Evolutionary conservation across 1,139 yeast genomes (phyloP).

Genomic region (Saccharomyces hybrid): DNA sequence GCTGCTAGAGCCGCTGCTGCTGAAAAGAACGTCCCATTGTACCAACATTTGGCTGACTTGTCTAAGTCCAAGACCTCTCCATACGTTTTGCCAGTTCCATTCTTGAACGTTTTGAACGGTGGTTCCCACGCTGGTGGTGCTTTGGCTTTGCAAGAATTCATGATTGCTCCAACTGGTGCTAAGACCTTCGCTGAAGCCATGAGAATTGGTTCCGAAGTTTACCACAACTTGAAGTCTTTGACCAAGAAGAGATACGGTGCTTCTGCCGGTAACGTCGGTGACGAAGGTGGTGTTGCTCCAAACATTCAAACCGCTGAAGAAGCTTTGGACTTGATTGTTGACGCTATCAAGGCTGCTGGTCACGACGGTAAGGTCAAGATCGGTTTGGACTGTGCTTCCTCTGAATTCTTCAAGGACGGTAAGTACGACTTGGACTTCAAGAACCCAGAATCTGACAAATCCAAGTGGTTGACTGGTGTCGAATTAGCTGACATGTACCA

Average conservation of each 20-base stretch:
- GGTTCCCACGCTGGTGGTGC: constrained; percentile 99
- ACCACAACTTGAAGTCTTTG: constrained; percentile 85
- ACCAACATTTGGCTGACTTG: constrained; percentile 72
- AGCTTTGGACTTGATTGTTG: constrained; percentile 86
- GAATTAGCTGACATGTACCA: constrained; percentile 79
- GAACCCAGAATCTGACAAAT: constrained; percentile 81
- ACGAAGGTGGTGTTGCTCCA: constrained; percentile 99
- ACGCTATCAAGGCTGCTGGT: constrained; percentile 84
- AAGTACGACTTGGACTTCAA: constrained; percentile 95
- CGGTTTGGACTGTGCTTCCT: constrained; percentile 92
- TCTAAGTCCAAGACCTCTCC: constrained; percentile 54
- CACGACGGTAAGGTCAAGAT: constrained; percentile 84
- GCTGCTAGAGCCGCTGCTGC: constrained; percentile 95
- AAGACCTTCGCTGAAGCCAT: constrained; percentile 83
- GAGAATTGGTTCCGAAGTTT: constrained; percentile 93
- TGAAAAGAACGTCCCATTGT: constrained; percentile 77
- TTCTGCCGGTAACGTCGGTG: constrained; percentile 98
- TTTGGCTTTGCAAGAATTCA: constrained; percentile 95
- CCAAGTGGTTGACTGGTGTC: constrained; percentile 84
- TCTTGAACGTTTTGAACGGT: constrained; percentile 97
- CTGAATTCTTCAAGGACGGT: constrained; percentile 94
- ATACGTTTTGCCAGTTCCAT: constrained; percentile 87
- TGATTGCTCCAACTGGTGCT: constrained; percentile 93
- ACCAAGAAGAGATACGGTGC: constrained; percentile 92
- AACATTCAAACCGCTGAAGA: constrained; percentile 86